phyloP scores from a whole-genome alignment of 83 land plant species.

The Isoetes engelmannii region DNA sequence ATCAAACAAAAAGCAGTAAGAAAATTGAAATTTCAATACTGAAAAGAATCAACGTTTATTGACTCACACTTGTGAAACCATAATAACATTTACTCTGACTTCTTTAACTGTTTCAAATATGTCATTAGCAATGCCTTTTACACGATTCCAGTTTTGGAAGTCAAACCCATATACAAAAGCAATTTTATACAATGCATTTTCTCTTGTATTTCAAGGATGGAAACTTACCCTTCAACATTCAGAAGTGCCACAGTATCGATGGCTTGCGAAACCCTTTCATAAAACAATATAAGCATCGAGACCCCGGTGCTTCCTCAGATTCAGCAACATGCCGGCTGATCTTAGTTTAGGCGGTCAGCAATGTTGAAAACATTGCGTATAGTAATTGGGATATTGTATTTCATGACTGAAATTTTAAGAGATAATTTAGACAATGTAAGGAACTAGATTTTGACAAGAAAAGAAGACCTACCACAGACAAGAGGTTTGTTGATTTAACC shows the following conservation, averaged over 20 bases:
- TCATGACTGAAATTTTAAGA: slow-evolving; percentile 30
- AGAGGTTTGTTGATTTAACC: too few species aligned
- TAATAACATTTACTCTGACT: slow-evolving; percentile 92
- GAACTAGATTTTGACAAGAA: too few species aligned
- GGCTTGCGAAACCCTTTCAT: slow-evolving; percentile 93
- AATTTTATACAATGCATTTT: too few species aligned
- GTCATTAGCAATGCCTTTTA: background rate
- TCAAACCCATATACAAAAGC: too few species aligned
- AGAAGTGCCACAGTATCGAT: slow-evolving; percentile 83
- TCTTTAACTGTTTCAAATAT: slow-evolving; percentile 82
- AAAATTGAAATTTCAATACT: background rate
- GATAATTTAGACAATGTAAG: too few species aligned
- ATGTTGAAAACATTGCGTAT: slow-evolving; percentile 87
- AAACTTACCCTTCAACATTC: slow-evolving; percentile 94
- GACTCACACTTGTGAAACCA: slow-evolving; percentile 77
- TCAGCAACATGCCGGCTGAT: slow-evolving; percentile 42
- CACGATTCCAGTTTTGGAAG: slow-evolving; percentile 10
- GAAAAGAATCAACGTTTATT: background rate
- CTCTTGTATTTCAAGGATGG: too few species aligned
- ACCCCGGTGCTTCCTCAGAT: slow-evolving; percentile 18
- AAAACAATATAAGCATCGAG: slow-evolving; percentile 22
- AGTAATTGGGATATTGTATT: slow-evolving; percentile 68
- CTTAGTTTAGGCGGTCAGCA: slow-evolving; percentile 74
- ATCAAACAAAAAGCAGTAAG: slow-evolving; percentile 9
- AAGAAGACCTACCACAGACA: too few species aligned